Evolutionary conservation across 2,329 filamentous ascomycete species (phyloP), one percentile per base, ranked within the genome.

Genomic region (Fusarium sacchari): DNA sequence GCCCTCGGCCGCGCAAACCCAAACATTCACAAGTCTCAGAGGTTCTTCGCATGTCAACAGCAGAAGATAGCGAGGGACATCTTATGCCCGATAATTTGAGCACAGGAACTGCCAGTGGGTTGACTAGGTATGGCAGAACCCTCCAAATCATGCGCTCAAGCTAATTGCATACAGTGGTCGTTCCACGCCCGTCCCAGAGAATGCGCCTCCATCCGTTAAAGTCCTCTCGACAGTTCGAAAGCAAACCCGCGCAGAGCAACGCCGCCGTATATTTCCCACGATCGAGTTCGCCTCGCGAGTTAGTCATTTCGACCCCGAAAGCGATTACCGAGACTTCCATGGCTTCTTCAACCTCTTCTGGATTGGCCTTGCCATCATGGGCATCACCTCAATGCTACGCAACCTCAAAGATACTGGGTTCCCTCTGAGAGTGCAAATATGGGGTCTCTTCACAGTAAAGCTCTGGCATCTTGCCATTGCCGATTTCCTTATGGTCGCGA

Each of bases 341-440:
- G 96, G 96, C 80, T 99, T 99, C 88, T 99, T 98, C 84, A 94
- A 96, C 60, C 89, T 99, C 42, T 99, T 99, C 84, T 99, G 96
- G 96, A 96, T 99, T 74, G 94, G 94, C 15, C 87, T 99, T 67
- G 94, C 94, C 76, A 97, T 99, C 82, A 97, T 99, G 95, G 94
- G 95, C 78, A 92, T 97, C 71, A 98, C 96, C 6, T 94, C 94
- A n/a, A 94, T 95, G 86, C 84, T 98, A 79, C 91, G 96, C 78
- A 98, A 97, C 82, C 90, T 96, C 79, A 97, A 96, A 82, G 96
- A 98, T 80, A 98, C 94, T 0, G 96, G 96, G 28, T 94, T 92
- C 80, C 93, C 95, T 22, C 85, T 98, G 77, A 90, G 93, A 78
- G 90, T 97, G 57, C 88, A 94, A 81, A 97, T 98, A 74, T 98